A percentile compares a stretch with the other conserved stretches of the same genome.
phyloP scores from a whole-genome alignment of 1,284 basidiomycete species.

The Xerocomus amazonicus region DNA sequence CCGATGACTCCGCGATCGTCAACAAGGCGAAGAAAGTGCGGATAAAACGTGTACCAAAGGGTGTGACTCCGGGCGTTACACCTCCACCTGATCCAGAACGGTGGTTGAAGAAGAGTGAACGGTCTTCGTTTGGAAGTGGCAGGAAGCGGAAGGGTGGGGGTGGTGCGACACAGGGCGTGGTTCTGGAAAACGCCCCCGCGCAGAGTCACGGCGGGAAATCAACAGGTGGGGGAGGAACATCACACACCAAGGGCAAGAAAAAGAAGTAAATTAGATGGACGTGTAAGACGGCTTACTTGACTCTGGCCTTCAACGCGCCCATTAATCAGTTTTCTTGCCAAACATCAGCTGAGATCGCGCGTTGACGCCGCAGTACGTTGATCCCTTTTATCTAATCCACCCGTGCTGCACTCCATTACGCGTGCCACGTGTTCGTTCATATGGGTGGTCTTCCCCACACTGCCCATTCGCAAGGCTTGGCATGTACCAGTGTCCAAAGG shows the following conservation, averaged over 20 bases:
- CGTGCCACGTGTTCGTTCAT: constrained; percentile 10
- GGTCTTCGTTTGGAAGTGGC: constrained; percentile 49
- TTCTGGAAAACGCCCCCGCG: constrained; percentile 32
- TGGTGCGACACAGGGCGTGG: constrained; percentile 62
- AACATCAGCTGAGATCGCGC: constrained; percentile 18
- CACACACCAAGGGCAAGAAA: constrained; percentile 46
- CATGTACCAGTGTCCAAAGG: constrained; percentile 2
- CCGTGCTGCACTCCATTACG: constrained; percentile 1
- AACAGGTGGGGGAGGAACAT: constrained; percentile 33
- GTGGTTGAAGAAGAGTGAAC: constrained; percentile 79
- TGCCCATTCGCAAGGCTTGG: not conserved
- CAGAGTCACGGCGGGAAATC: constrained; percentile 36
- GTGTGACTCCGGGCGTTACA: constrained; percentile 70
- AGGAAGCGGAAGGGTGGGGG: constrained; percentile 50
- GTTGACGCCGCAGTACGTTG: constrained; percentile 14
- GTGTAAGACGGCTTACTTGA: constrained; percentile 20
- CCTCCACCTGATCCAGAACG: constrained; percentile 76
- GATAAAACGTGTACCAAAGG: constrained; percentile 64
- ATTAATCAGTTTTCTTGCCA: constrained; percentile 25
- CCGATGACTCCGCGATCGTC: constrained; percentile 26
- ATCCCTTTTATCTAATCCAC: constrained; percentile 30
- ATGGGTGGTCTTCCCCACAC: not conserved
- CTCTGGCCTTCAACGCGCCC: constrained; percentile 12
- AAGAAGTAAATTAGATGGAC: constrained; percentile 41
- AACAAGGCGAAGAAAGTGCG: constrained; percentile 50